phyloP scores from a whole-genome alignment of 148 eudicot genomes.

The Simmondsia chinensis region DNA sequence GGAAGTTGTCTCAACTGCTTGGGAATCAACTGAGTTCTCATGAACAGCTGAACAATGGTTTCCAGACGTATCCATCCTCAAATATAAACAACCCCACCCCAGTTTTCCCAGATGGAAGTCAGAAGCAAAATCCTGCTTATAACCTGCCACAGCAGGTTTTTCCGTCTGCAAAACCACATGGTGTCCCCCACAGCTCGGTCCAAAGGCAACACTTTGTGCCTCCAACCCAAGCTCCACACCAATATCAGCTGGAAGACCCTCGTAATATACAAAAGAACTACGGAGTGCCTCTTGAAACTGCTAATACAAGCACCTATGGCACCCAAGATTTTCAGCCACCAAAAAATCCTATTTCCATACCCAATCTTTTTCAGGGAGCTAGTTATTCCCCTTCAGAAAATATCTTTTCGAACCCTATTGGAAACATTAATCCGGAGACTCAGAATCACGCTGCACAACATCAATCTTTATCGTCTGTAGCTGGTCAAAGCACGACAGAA shows the following conservation, averaged over 20 bases:
- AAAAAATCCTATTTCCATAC: slow-evolving; percentile 19
- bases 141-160: slow-evolving; percentile 33
- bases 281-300: slow-evolving; percentile 29
- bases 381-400: slow-evolving; percentile 21
- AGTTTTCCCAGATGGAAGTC: slow-evolving; percentile 22
- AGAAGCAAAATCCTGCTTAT: slow-evolving; percentile 35
- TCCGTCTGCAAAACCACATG: slow-evolving; percentile 28
- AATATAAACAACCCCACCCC: slow-evolving; percentile 18
- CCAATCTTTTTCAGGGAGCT: slow-evolving; percentile 34
- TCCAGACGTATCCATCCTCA: slow-evolving; percentile 23
- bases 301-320: slow-evolving; percentile 30
- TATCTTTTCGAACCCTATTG: slow-evolving; percentile 21
- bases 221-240: slow-evolving; percentile 33
- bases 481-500: slow-evolving; percentile 37
- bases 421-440: slow-evolving; percentile 18
- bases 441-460: slow-evolving; percentile 28
- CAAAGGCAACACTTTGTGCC: slow-evolving; percentile 34
- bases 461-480: slow-evolving; percentile 34
- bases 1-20: slow-evolving; percentile 32
- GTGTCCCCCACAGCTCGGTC: slow-evolving; percentile 9
- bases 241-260: slow-evolving; percentile 28
- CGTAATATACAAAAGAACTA: slow-evolving; percentile 33
- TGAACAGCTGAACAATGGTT: slow-evolving; percentile 20
- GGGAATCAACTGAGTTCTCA: slow-evolving; percentile 33
- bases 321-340: slow-evolving; percentile 34